A percentile compares a stretch with the other conserved stretches of the same genome.
Evolutionary conservation across 768 basidiomycete genomes (phyloP).

Genomic region (Coprinopsis sp.): DNA sequence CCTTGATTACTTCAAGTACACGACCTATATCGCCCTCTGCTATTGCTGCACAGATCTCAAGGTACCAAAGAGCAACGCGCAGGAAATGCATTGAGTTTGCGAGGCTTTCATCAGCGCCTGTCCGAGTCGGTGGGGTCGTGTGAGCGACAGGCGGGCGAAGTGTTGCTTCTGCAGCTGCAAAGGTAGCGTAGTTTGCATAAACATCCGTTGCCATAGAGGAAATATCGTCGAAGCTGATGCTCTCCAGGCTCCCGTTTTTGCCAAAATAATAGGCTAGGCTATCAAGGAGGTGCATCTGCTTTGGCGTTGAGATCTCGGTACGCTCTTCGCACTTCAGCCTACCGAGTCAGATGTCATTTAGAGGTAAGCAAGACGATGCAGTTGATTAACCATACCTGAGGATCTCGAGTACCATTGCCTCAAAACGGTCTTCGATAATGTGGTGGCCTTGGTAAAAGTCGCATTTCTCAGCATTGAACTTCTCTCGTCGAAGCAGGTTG

Average conservation of each 20-base stretch:
- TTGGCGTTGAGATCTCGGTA: not conserved
- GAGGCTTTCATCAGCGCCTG: not conserved
- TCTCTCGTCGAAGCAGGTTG: not conserved
- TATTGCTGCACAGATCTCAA: not conserved
- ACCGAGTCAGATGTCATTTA: not conserved
- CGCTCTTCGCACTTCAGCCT: not conserved
- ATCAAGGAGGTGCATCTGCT: not conserved
- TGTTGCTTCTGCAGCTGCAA: not conserved
- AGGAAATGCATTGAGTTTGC: not conserved
- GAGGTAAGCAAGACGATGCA: not conserved
- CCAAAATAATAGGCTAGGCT: not conserved
- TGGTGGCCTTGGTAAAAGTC: constrained; percentile 16
- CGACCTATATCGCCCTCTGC: not conserved
- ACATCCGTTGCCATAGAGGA: not conserved
- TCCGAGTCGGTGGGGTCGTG: no score
- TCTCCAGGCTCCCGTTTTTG: not conserved
- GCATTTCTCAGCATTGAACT: constrained; percentile 13
- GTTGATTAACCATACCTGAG: constrained; percentile 8
- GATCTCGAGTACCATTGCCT: constrained; percentile 3
- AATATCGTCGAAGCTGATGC: not conserved
- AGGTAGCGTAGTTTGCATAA: not conserved
- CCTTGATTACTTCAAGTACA: not conserved
- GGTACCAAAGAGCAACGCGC: not conserved
- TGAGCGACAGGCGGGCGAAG: not conserved
- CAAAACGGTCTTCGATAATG: constrained; percentile 14